phyloP scores from a whole-genome alignment of 331 rosid genomes.

The Quercus phellos region DNA sequence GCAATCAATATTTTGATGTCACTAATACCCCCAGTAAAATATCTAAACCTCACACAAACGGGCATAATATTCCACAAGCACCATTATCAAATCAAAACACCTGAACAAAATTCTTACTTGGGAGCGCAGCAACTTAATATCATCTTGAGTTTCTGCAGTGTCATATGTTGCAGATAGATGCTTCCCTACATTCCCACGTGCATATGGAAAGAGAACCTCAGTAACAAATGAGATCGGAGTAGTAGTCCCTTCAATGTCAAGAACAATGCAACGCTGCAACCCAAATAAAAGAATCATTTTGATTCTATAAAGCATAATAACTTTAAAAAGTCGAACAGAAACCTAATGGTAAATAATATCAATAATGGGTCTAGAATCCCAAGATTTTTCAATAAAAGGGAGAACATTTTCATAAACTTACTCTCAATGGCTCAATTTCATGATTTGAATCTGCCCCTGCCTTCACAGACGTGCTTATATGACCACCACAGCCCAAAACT shows the following conservation, averaged over 20 bases:
- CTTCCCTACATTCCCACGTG: conserved; percentile 77
- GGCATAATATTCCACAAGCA: conserved; percentile 2
- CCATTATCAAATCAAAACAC: conserved; percentile 10
- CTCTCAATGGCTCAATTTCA: conserved; percentile 37
- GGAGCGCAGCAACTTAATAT: conserved; percentile 62
- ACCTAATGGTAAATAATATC: conserved; percentile 10
- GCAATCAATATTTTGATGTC: neutral
- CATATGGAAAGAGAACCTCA: conserved; percentile 92
- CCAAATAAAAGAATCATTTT: conserved; percentile 13
- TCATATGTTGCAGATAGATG: conserved; percentile 77
- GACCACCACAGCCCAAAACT: conserved; percentile 31
- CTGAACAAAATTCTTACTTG: conserved; percentile 51
- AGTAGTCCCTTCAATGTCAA: conserved; percentile 97
- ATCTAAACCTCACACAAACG: neutral
- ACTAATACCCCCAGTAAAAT: neutral
- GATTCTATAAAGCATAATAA: neutral
- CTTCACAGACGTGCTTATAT: conserved; percentile 44
- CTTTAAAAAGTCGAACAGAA: neutral
- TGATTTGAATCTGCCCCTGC: conserved; percentile 45
- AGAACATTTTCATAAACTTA: conserved; percentile 38
- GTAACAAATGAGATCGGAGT: conserved; percentile 92
- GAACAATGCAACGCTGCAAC: conserved; percentile 81
- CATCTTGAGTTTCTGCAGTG: conserved; percentile 65
- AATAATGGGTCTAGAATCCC: conserved; percentile 5
- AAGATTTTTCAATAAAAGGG: conserved; percentile 9